Percentiles rank a stretch among this genome's conserved stretches.
Conservation (phyloP, 805 yeast genomes). For the Debaryomyces prosopidis region DNA sequence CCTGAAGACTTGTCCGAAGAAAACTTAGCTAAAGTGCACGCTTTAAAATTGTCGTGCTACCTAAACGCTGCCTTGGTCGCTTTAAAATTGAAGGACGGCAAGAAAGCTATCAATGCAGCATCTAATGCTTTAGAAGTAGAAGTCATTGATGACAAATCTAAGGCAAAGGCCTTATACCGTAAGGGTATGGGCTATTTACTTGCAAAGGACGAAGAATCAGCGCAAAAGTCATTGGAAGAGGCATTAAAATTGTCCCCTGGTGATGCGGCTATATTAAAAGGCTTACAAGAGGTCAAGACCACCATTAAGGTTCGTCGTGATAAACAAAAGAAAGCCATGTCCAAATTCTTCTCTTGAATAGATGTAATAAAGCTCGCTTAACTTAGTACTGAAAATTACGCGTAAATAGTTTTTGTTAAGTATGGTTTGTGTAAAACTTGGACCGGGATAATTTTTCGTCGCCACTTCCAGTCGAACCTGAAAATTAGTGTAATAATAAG, state of each 20-base stretch:
- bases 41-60: slow-evolving; percentile 61
- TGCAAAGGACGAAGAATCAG: slow-evolving; percentile 68
- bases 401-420: neutral
- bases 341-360: slow-evolving; percentile 56
- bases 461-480: slow-evolving; percentile 10
- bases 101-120: slow-evolving; percentile 58
- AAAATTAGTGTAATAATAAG: neutral
- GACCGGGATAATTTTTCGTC: slow-evolving; percentile 11
- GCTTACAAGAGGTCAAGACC: slow-evolving; percentile 58
- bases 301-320: slow-evolving; percentile 54
- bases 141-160: slow-evolving; percentile 59
- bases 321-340: slow-evolving; percentile 71
- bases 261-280: slow-evolving; percentile 71
- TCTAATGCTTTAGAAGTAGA: slow-evolving; percentile 66
- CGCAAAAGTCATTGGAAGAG: slow-evolving; percentile 61
- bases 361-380: neutral
- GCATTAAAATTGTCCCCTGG: slow-evolving; percentile 67
- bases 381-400: neutral
- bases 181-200: slow-evolving; percentile 73
- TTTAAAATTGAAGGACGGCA: slow-evolving; percentile 58
- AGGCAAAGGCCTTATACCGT: slow-evolving; percentile 85
- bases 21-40: slow-evolving; percentile 48
- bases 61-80: slow-evolving; percentile 77
- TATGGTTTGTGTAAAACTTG: slow-evolving; percentile 7
- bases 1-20: slow-evolving; percentile 67